Base-by-base conservation (phyloP, 2,329 filamentous ascomycete genomes). In the Aspergillus pseudotamarii region DNA sequence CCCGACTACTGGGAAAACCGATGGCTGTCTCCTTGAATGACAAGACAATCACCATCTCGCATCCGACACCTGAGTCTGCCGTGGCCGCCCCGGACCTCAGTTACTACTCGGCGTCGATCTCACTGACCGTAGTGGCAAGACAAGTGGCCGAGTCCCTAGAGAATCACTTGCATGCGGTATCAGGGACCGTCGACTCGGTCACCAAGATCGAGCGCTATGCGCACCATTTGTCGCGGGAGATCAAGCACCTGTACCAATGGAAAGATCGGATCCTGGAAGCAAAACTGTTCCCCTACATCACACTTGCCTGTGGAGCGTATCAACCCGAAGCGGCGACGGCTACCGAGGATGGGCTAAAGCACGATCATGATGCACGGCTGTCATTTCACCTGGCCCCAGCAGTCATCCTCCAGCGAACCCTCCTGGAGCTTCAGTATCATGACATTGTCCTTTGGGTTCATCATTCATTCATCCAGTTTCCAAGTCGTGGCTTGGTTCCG, bases 401-500 rank as follows among this genome's bases (percentile, higher is more conserved):
- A 19, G 38, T 41, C 6, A 41, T 41, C 16, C 38, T 41, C n/a
- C 38, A 41, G 16, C 38, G 19, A 41, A 41, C 38, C 16, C 38
- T 41, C 38, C 19, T 41, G 8, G 38, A 41, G 16, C 38, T 41
- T 4, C 38, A 41, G 38, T 41, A 41, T 41, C 38, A 41, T n/a
- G 38, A 41, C 6, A 41, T 41, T n/a, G 38, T 41, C 8, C 38
- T 41, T 0, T 41, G 38, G 38, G 38, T 10, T 41, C 38, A 41
- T 1, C 38, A 41, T n/a, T 41, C 38, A n/a, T 41, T 68, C 28
- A 64, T 68, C n/a, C 67, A 68, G 50, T 69, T 41, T 10, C 38
- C 19, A 19, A 41, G 38, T n/a, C 38, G 38, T 9, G 38, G 38
- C 38, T 41, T 67, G 0, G 58, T 64, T 12, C 61, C 60, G 3